These are phyloP conservation scores for Pilobolus umbonatus DNA, from an alignment of 192 early-diverging fungal genomes.

Conservation along the genomic window DNA sequence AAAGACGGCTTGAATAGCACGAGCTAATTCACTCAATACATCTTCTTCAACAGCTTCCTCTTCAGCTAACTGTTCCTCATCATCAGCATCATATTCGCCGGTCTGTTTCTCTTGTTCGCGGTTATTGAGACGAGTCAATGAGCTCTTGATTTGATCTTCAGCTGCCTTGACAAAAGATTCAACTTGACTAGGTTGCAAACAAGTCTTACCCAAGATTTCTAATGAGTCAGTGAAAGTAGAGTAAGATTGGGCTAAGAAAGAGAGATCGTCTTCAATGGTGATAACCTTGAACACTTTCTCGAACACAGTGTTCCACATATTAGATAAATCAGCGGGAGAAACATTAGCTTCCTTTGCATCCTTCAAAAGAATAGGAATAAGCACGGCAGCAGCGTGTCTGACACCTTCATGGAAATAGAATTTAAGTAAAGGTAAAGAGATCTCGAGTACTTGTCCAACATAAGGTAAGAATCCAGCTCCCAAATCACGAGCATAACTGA, in stretches of 20 bases:
- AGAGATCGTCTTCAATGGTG: constrained; percentile 73
- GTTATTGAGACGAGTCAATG: constrained; percentile 67
- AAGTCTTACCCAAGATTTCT: constrained; percentile 58
- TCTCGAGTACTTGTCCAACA: constrained; percentile 76
- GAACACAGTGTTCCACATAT: constrained; percentile 71
- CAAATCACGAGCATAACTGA: constrained; percentile 90
- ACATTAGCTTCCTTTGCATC: constrained; percentile 51
- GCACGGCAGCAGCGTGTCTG: constrained; percentile 76
- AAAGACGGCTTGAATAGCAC: constrained; percentile 77
- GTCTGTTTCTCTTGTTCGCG: constrained; percentile 69
- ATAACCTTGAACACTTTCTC: constrained; percentile 77
- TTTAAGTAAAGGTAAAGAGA: constrained; percentile 84
- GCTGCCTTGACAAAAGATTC: constrained; percentile 67
- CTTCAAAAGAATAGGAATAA: constrained; percentile 77
- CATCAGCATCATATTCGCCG: constrained; percentile 86
- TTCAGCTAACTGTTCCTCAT: constrained; percentile 82
- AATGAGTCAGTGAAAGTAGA: constrained; percentile 71
- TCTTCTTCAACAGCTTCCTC: constrained; percentile 80
- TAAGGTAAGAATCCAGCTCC: constrained; percentile 86
- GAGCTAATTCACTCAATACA: constrained; percentile 78
- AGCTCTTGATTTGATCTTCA: constrained; percentile 69
- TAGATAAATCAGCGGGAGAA: constrained; percentile 46
- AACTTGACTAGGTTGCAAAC: constrained; percentile 60
- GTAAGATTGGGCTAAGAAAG: constrained; percentile 75
- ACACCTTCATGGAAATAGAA: constrained; percentile 99